phyloP scores from a whole-genome alignment of 75 land plant genomes.

The Cupressus sempervirens region DNA sequence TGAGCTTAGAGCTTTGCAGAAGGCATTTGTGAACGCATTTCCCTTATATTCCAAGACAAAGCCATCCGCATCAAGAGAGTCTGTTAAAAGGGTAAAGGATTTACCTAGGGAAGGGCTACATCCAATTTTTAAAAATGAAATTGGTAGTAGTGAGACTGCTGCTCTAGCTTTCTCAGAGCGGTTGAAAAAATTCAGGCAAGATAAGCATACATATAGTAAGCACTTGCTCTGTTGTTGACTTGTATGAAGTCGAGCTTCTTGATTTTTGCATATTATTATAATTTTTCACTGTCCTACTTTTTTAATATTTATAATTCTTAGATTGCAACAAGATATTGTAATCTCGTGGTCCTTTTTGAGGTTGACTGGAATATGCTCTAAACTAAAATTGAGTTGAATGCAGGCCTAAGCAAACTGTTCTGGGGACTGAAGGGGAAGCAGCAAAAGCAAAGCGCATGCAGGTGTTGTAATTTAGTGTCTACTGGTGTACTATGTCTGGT shows the following conservation, averaged over 20 bases:
- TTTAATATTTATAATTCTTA: background rate
- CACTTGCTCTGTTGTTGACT: background rate
- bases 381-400: conserved; percentile 6
- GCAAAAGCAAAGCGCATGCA: conserved; percentile 67
- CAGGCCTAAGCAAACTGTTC: conserved; percentile 91
- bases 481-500: background rate
- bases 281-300: background rate
- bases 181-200: conserved; percentile 71
- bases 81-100: conserved; percentile 66
- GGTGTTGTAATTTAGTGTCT: conserved; percentile 22
- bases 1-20: conserved; percentile 60
- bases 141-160: conserved; percentile 58
- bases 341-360: background rate
- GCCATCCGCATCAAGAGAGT: conserved; percentile 80
- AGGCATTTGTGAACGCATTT: conserved; percentile 72
- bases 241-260: background rate
- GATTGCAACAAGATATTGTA: background rate
- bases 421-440: conserved; percentile 91
- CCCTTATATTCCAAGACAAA: conserved; percentile 69
- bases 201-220: background rate
- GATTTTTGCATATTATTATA: background rate
- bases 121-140: conserved; percentile 60
- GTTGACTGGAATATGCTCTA: background rate
- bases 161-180: conserved; percentile 87
- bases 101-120: conserved; percentile 84